Conservation (phyloP, 352 stramenopile genomes). For the Pythium myriotylum region DNA sequence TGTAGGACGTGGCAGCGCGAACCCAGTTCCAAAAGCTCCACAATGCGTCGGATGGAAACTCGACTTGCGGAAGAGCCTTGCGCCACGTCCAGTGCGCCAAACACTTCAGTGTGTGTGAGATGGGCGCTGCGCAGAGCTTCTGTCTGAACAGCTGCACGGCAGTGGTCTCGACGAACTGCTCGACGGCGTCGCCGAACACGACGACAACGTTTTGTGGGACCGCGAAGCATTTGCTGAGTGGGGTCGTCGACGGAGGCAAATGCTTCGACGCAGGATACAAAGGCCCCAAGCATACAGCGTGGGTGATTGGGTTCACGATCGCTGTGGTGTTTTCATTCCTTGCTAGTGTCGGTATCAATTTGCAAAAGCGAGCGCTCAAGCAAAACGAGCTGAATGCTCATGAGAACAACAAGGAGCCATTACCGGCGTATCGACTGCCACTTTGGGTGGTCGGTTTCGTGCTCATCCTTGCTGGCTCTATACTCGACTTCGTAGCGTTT, state of each 20-base stretch:
- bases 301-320: slow-evolving; percentile 81
- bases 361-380: slow-evolving; percentile 87
- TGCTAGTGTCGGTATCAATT: slow-evolving; percentile 80
- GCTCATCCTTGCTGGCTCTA: slow-evolving; percentile 76
- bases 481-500: slow-evolving; percentile 92
- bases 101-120: slow-evolving; percentile 72
- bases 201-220: slow-evolving; percentile 38
- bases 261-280: slow-evolving; percentile 71
- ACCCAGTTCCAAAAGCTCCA: slow-evolving; percentile 35
- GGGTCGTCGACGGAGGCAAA: slow-evolving; percentile 53
- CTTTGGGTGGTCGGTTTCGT: slow-evolving; percentile 86
- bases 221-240: slow-evolving; percentile 17
- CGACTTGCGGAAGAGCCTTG: slow-evolving; percentile 37
- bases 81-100: slow-evolving; percentile 55
- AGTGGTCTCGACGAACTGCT: slow-evolving; percentile 49
- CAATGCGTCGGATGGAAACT: slow-evolving; percentile 23
- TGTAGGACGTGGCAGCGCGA: slow-evolving; percentile 43
- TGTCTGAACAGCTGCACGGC: slow-evolving; percentile 52
- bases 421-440: slow-evolving; percentile 74
- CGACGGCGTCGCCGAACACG: slow-evolving; percentile 15
- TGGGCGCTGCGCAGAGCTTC: slow-evolving; percentile 60
- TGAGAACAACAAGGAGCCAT: slow-evolving; percentile 47
- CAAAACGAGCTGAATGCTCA: slow-evolving; percentile 70
- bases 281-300: slow-evolving; percentile 63
- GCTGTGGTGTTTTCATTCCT: slow-evolving; percentile 85